phyloP scores from a whole-genome alignment of 495 filamentous ascomycete genomes.

The Apiosordaria backusii region DNA sequence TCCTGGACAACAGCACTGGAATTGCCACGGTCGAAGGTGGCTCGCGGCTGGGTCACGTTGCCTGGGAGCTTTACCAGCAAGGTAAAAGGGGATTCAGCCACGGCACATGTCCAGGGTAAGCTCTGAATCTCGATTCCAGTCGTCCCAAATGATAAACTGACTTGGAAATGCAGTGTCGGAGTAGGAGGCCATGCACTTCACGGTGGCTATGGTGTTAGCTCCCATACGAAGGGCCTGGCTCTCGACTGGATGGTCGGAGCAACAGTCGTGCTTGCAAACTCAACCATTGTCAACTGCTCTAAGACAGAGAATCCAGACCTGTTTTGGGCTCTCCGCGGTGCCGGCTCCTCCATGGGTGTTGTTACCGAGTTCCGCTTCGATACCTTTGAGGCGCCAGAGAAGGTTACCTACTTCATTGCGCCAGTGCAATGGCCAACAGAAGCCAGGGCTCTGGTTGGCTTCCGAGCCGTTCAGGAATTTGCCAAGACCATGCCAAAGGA shows the following conservation, averaged over 20 bases:
- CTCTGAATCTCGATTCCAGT: not conserved
- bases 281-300: constrained; percentile 38
- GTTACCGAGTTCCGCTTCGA: constrained; percentile 44
- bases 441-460: constrained; percentile 22
- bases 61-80: constrained; percentile 40
- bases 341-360: constrained; percentile 42
- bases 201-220: constrained; percentile 44
- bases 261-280: constrained; percentile 44
- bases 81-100: constrained; percentile 45
- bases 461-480: constrained; percentile 41
- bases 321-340: constrained; percentile 46
- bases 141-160: constrained; percentile 4
- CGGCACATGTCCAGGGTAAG: constrained; percentile 46
- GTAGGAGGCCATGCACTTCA: constrained; percentile 44
- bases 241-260: constrained; percentile 45
- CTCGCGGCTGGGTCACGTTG: constrained; percentile 41
- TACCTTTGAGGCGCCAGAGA: constrained; percentile 41
- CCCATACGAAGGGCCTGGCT: constrained; percentile 42
- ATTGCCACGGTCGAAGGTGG: constrained; percentile 42
- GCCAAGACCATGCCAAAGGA: constrained; percentile 40
- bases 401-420: constrained; percentile 42
- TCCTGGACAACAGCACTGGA: constrained; percentile 34
- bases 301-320: constrained; percentile 43
- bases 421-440: constrained; percentile 32
- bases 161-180: constrained; percentile 32